Evolutionary conservation across 164 flowering plant genomes (phyloP).

Genomic region (Berberis thunbergii): DNA sequence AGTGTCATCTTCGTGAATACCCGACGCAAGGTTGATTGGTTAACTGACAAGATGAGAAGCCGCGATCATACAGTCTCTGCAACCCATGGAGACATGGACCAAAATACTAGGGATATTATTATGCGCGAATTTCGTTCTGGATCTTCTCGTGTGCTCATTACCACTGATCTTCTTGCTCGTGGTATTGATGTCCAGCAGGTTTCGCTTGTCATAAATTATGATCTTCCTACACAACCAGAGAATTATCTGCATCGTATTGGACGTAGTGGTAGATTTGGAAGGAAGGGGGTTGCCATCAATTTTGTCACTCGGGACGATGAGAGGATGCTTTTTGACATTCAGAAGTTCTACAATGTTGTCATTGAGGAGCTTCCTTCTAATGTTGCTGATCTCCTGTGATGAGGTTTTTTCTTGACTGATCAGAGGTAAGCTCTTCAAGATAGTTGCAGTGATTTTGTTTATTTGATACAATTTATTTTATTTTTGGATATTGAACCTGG

Average conservation of each 20-base stretch:
- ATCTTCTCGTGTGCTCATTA: constrained; percentile 58
- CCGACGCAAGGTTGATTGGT: constrained; percentile 57
- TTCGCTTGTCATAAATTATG: constrained; percentile 57
- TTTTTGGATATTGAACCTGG: too few relatives aligned
- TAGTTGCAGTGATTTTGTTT: background rate
- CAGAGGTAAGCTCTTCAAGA: too few relatives aligned
- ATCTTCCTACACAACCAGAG: constrained; percentile 68
- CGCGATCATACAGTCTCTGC: constrained; percentile 69
- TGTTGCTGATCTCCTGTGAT: constrained; percentile 58
- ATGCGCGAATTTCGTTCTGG: constrained; percentile 69
- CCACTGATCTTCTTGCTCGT: constrained; percentile 64
- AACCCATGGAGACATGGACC: constrained; percentile 74
- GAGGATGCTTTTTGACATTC: constrained; percentile 54
- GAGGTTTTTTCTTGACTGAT: constrained; percentile 8
- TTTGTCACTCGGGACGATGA: constrained; percentile 50
- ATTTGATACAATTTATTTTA: too few relatives aligned
- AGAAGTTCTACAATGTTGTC: constrained; percentile 54
- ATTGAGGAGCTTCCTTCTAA: constrained; percentile 63
- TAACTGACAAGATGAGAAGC: constrained; percentile 58
- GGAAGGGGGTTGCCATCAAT: constrained; percentile 67
- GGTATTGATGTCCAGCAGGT: constrained; percentile 73
- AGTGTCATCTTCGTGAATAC: constrained; percentile 55
- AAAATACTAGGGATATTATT: constrained; percentile 54
- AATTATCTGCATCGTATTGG: constrained; percentile 67
- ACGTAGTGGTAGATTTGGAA: constrained; percentile 62